Conservation (phyloP, 768 basidiomycete species). For the Coprinopsis strossmayeri region DNA sequence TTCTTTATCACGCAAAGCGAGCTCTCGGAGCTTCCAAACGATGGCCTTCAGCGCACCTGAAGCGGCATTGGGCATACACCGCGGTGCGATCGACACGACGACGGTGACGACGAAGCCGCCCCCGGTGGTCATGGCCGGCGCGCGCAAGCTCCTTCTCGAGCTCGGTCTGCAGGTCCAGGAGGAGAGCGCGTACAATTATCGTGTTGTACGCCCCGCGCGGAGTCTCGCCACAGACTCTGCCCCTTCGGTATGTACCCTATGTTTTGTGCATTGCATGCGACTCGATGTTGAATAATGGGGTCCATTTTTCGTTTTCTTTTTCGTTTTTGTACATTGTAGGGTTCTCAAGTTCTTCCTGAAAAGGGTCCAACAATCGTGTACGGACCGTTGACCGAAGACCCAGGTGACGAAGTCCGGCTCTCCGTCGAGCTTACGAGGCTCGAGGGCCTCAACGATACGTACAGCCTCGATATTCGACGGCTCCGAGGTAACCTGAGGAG, state of each 20-base stretch:
- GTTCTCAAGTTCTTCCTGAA: not conserved
- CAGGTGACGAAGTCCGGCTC: conserved; percentile 89
- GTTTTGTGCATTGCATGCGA: no score
- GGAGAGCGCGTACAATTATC: conserved; percentile 78
- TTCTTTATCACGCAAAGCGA: conserved; percentile 1
- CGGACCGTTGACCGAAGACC: conserved; percentile 62
- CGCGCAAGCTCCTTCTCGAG: conserved; percentile 58
- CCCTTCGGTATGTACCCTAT: conserved; percentile 2
- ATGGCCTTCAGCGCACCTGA: no score
- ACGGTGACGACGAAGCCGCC: conserved; percentile 77
- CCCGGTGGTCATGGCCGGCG: conserved; percentile 66
- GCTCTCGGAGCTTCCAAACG: no score
- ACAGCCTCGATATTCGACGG: conserved; percentile 82
- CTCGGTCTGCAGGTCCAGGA: conserved; percentile 80
- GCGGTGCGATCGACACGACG: conserved; percentile 83
- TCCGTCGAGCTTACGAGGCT: conserved; percentile 87
- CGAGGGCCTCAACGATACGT: conserved; percentile 75
- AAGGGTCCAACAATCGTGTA: conserved; percentile 40
- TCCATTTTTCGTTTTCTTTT: not conserved
- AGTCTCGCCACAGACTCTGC: conserved; percentile 1
- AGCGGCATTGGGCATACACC: conserved; percentile 38
- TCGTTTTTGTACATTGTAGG: not conserved
- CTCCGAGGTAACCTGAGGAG: conserved; percentile 81
- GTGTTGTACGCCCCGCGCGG: conserved; percentile 61
- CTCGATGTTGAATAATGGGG: no score